Percentiles rank a stretch among this genome's conserved stretches.
These are phyloP conservation scores for Syncephalastrum racemosum DNA, from an alignment of 371 early-diverging fungal species.

Conservation along the genomic window DNA sequence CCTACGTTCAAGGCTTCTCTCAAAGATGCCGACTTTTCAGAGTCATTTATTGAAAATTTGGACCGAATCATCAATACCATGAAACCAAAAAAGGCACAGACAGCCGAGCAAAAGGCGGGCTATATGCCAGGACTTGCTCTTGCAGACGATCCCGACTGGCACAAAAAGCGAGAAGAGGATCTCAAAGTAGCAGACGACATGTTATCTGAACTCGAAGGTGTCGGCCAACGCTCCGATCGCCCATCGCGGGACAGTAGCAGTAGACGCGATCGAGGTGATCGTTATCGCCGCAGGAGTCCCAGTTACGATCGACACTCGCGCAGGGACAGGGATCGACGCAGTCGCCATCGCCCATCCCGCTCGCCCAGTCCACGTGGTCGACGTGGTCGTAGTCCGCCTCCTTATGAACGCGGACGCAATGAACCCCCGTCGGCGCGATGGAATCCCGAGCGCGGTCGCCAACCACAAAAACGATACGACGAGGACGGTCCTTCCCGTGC, in stretches of 20 bases:
- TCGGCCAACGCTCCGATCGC: conserved; percentile 19
- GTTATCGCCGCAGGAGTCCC: conserved; percentile 20
- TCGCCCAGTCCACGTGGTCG: conserved; percentile 29
- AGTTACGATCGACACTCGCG: conserved; percentile 24
- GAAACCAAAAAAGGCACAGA: conserved; percentile 60
- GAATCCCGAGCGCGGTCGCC: conserved; percentile 61
- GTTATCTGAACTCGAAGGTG: conserved; percentile 60
- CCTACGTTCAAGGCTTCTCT: conserved; percentile 72
- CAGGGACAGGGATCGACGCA: conserved; percentile 22
- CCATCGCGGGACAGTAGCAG: conserved; percentile 25
- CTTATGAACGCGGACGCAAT: conserved; percentile 59
- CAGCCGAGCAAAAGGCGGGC: conserved; percentile 49
- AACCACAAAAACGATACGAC: conserved; percentile 47
- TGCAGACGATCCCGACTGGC: conserved; percentile 58
- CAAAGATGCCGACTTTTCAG: conserved; percentile 82
- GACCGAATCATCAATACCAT: conserved; percentile 89
- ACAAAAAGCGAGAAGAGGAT: conserved; percentile 47
- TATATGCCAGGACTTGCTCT: conserved; percentile 87
- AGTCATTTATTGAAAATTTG: conserved; percentile 79
- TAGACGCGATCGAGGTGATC: conserved; percentile 19
- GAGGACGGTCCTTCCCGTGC: conserved; percentile 62
- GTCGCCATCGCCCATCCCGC: conserved; percentile 15
- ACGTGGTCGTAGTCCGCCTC: conserved; percentile 36
- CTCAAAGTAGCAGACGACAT: conserved; percentile 49
- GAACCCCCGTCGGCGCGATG: conserved; percentile 74